A percentile compares a stretch with the other conserved stretches of the same genome.
Conservation (phyloP, 768 basidiomycete species). For the Hortiboletus campestris region DNA sequence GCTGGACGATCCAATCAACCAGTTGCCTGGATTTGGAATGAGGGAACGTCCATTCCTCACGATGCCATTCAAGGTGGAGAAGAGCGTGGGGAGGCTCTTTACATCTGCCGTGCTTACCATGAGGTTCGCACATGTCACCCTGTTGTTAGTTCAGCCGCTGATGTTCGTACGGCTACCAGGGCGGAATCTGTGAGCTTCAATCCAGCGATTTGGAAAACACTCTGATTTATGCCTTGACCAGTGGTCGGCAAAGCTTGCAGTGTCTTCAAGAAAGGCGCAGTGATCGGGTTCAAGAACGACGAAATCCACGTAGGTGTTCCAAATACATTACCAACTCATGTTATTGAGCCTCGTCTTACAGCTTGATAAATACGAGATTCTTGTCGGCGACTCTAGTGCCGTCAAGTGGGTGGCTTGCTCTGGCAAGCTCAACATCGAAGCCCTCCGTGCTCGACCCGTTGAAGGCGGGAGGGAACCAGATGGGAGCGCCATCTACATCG, state of each 20-base stretch:
- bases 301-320: slow-evolving; percentile 52
- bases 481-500: slow-evolving; percentile 60
- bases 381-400: slow-evolving; percentile 58
- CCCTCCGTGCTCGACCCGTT: slow-evolving; percentile 51
- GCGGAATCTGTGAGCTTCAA: slow-evolving; percentile 47
- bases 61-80: slow-evolving; percentile 57
- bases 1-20: slow-evolving; percentile 44
- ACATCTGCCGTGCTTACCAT: slow-evolving; percentile 56
- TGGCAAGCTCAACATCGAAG: slow-evolving; percentile 44
- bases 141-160: background rate
- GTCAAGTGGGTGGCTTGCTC: slow-evolving; percentile 55
- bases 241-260: slow-evolving; percentile 66
- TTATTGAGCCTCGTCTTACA: slow-evolving; percentile 25
- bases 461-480: slow-evolving; percentile 67
- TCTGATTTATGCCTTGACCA: slow-evolving; percentile 24
- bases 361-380: slow-evolving; percentile 64
- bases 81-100: slow-evolving; percentile 51
- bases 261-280: slow-evolving; percentile 57
- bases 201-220: background rate
- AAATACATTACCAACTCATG: background rate
- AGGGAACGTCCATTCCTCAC: slow-evolving; percentile 58
- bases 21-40: slow-evolving; percentile 59
- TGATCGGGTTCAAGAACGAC: slow-evolving; percentile 58
- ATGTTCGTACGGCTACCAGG: slow-evolving; percentile 34
- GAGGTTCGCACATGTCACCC: slow-evolving; percentile 41